A percentile compares a stretch with the other conserved stretches of the same genome.
phyloP scores from a whole-genome alignment of 331 rosid genomes.

The Erythrophleum ivorense region DNA sequence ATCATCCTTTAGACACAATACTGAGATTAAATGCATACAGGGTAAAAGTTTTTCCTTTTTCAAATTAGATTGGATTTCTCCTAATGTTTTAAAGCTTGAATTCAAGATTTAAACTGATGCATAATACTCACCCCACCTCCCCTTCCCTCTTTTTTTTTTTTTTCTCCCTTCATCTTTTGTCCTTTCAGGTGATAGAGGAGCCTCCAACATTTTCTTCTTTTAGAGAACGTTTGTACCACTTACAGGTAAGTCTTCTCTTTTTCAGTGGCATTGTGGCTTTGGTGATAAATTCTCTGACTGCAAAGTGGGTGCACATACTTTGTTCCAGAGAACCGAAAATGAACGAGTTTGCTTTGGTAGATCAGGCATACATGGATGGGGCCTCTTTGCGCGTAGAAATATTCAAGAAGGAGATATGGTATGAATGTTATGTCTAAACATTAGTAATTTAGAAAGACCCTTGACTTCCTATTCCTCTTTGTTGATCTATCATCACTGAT shows the following conservation, averaged over 20 bases:
- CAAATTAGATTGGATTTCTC: slow-evolving; percentile 32
- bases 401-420: slow-evolving; percentile 99
- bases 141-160: background rate
- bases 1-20: slow-evolving; percentile 73
- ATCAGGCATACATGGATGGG: slow-evolving; percentile 99
- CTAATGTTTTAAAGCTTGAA: slow-evolving; percentile 20
- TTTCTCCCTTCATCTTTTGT: background rate
- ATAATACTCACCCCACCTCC: background rate
- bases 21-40: slow-evolving; percentile 65
- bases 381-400: slow-evolving; percentile 90
- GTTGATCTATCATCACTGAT: slow-evolving; percentile 12
- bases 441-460: background rate
- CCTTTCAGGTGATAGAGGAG: slow-evolving; percentile 63
- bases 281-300: slow-evolving; percentile 46
- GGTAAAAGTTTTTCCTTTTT: slow-evolving; percentile 52
- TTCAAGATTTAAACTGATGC: slow-evolving; percentile 14
- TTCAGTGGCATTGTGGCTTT: slow-evolving; percentile 26
- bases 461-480: slow-evolving; percentile 1
- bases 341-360: slow-evolving; percentile 97
- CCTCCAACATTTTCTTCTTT: slow-evolving; percentile 82
- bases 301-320: slow-evolving; percentile 31
- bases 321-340: slow-evolving; percentile 84
- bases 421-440: slow-evolving; percentile 35
- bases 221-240: slow-evolving; percentile 87
- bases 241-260: slow-evolving; percentile 71